Conservation (phyloP, 768 basidiomycete species). For the Pulveroboletus ravenelii region DNA sequence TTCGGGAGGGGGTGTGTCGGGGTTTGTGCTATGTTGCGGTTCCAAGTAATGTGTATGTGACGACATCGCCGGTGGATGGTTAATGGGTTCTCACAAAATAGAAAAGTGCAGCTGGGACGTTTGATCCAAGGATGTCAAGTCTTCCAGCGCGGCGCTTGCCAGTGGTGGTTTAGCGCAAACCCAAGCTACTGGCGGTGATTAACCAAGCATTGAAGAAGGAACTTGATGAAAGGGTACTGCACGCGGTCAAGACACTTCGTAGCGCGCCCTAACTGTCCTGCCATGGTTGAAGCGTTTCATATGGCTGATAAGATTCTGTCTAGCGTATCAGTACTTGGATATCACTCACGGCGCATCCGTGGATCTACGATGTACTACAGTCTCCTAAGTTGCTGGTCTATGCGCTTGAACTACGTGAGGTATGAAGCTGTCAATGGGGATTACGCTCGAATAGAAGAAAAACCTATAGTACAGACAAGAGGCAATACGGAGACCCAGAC, state of each 20-base stretch:
- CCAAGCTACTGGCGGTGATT: not conserved
- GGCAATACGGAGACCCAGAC: not conserved
- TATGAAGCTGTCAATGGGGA: not conserved
- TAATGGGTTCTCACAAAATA: not conserved
- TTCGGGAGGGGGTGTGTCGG: conserved; percentile 29
- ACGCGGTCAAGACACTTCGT: not conserved
- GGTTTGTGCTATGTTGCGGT: conserved; percentile 19
- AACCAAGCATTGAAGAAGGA: not conserved
- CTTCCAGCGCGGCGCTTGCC: not conserved
- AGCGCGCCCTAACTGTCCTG: not conserved
- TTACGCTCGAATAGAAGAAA: not conserved
- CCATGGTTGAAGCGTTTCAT: not conserved
- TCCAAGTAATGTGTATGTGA: conserved; percentile 11
- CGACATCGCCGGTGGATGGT: conserved; percentile 7
- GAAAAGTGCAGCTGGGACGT: not conserved
- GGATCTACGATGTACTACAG: not conserved
- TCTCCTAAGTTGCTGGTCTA: not conserved
- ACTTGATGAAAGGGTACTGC: not conserved
- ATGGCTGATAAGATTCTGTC: not conserved
- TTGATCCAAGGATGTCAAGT: not conserved
- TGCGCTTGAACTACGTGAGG: not conserved
- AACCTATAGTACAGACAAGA: not conserved
- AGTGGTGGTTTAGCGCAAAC: not conserved
- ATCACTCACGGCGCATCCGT: not conserved
- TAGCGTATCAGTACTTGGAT: not conserved